Evolutionary conservation across 1,284 basidiomycete species (phyloP).

Genomic region (Ganoderma boninense): DNA sequence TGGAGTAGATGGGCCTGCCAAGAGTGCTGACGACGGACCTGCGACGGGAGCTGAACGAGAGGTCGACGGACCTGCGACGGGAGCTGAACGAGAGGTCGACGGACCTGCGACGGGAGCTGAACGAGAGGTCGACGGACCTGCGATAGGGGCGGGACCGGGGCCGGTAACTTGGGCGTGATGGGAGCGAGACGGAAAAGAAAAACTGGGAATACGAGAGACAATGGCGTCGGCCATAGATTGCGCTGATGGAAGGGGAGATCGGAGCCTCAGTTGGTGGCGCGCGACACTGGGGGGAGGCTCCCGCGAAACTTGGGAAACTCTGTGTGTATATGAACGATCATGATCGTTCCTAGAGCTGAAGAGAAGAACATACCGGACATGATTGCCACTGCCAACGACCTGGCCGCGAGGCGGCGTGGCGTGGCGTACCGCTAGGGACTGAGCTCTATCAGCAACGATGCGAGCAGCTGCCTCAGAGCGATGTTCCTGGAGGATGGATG

Average conservation of each 20-base stretch:
- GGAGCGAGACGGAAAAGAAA: too few relatives aligned
- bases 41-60: not conserved
- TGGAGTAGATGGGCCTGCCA: not conserved
- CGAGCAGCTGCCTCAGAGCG: too few relatives aligned
- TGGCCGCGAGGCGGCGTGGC: not conserved
- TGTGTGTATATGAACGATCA: not conserved
- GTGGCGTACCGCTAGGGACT: not conserved
- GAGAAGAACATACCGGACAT: not conserved
- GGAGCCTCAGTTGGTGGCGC: not conserved
- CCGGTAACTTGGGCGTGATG: too few relatives aligned
- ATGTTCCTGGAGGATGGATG: not conserved
- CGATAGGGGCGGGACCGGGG: too few relatives aligned
- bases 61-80: not conserved
- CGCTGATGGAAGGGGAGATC: not conserved
- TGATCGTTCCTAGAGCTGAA: not conserved
- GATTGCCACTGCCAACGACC: not conserved
- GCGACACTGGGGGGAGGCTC: too few relatives aligned
- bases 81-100: not conserved
- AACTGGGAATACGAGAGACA: too few relatives aligned
- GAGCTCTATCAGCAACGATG: not conserved
- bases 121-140: not conserved
- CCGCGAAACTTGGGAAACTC: not conserved
- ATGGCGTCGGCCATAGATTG: not conserved
- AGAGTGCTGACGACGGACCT: too few relatives aligned
- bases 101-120: too few relatives aligned